Percentiles rank a stretch among this genome's conserved stretches.
phyloP scores from a whole-genome alignment of 2,329 filamentous ascomycete species.

The Periconia sp. region DNA sequence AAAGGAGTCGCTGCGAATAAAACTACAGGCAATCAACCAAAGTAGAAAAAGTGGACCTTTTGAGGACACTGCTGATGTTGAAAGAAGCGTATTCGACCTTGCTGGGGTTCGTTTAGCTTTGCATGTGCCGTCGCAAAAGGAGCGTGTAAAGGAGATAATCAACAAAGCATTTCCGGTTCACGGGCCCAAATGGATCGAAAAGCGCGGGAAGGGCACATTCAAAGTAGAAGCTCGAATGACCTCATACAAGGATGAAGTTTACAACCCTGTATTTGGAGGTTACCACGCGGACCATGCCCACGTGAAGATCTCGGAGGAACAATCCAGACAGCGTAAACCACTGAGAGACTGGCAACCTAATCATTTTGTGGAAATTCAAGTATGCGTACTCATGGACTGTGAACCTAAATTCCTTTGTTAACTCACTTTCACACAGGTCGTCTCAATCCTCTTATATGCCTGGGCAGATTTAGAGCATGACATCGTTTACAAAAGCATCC shows the following conservation, averaged over 20 bases:
- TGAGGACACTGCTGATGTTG: background rate
- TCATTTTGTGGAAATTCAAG: slow-evolving; percentile 25
- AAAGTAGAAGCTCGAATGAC: too few relatives aligned
- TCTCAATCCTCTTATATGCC: slow-evolving; percentile 21
- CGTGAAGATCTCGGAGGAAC: background rate
- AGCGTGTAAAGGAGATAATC: slow-evolving; percentile 2
- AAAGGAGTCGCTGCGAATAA: background rate
- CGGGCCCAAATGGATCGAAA: background rate
- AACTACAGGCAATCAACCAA: background rate
- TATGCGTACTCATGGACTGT: too few relatives aligned
- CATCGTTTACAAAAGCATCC: slow-evolving; percentile 22
- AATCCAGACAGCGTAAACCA: background rate
- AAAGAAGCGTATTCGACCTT: slow-evolving; percentile 4
- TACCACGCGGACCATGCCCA: background rate
- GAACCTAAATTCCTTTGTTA: too few relatives aligned
- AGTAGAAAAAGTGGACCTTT: background rate
- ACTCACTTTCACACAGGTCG: too few relatives aligned
- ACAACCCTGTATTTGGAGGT: background rate
- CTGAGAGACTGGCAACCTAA: background rate
- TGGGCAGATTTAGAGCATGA: slow-evolving; percentile 34
- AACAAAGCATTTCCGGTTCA: background rate
- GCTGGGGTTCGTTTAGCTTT: slow-evolving; percentile 13
- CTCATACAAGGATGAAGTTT: background rate
- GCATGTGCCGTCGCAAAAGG: slow-evolving; percentile 6
- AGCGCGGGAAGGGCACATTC: background rate